Evolutionary conservation across 768 basidiomycete species (phyloP).

Genomic region (Grammothele lineata): DNA sequence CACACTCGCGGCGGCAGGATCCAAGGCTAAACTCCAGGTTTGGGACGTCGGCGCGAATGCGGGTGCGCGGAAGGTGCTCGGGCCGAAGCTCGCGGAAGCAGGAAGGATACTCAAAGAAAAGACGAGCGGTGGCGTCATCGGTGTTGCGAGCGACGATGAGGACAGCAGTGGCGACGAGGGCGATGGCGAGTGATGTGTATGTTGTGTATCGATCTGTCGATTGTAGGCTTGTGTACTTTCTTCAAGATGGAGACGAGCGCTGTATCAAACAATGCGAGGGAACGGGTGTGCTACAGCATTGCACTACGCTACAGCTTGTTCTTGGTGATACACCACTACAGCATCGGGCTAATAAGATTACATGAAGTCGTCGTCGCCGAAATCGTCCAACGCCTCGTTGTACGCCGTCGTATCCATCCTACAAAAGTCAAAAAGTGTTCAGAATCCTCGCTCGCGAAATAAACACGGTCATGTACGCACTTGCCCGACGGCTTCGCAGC

Average conservation of each 20-base stretch:
- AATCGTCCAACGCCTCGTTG: constrained; percentile 90
- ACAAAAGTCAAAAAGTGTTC: constrained; percentile 15
- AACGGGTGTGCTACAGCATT: constrained; percentile 2
- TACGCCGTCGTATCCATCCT: constrained; percentile 80
- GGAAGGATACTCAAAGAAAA: constrained; percentile 67
- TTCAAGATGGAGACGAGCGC: too few relatives aligned
- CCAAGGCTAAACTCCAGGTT: constrained; percentile 88
- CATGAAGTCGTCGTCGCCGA: constrained; percentile 90
- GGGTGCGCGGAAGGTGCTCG: constrained; percentile 81
- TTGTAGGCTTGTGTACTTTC: too few relatives aligned
- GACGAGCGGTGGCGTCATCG: constrained; percentile 61
- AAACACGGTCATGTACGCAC: constrained; percentile 37
- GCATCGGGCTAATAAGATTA: constrained; percentile 32
- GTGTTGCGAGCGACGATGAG: constrained; percentile 67
- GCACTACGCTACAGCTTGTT: constrained; percentile 9
- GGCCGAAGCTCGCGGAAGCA: constrained; percentile 66
- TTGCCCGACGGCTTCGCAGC: constrained; percentile 61
- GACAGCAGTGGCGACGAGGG: constrained; percentile 51
- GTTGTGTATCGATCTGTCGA: too few relatives aligned
- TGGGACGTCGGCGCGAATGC: constrained; percentile 91
- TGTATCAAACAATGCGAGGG: too few relatives aligned
- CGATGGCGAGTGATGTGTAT: constrained; percentile 10
- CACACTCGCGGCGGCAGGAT: constrained; percentile 91
- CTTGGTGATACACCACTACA: constrained; percentile 2
- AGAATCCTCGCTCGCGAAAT: not conserved